A percentile compares a stretch with the other conserved stretches of the same genome.
Evolutionary conservation across 192 early-diverging fungal species (phyloP).

Genomic region (Jimgerdemannia flammicorona): DNA sequence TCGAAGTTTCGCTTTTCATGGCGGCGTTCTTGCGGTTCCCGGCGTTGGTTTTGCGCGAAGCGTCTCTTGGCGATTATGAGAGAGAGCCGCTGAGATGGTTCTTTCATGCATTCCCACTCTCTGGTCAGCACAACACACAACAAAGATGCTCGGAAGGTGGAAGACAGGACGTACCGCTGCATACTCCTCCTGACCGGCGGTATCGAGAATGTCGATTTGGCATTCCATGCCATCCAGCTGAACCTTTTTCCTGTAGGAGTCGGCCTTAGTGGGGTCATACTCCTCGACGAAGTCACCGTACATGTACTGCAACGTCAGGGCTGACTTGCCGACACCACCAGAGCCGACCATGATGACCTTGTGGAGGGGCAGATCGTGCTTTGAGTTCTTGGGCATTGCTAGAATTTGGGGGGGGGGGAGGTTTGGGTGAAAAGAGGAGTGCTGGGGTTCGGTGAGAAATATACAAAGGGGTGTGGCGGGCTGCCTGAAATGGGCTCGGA

Average conservation of each 20-base stretch:
- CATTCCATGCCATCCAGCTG: constrained; percentile 69
- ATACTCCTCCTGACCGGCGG: constrained; percentile 89
- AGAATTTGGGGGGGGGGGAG: not conserved
- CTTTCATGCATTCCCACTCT: too few relatives aligned
- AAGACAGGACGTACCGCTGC: constrained; percentile 57
- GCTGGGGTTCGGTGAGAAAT: not conserved
- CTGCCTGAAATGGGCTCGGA: constrained; percentile 13
- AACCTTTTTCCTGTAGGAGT: constrained; percentile 84
- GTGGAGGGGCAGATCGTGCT: constrained; percentile 70
- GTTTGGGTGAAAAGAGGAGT: too few relatives aligned
- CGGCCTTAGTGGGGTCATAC: constrained; percentile 92
- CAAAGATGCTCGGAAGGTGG: not conserved
- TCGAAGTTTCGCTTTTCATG: too few relatives aligned
- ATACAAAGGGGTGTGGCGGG: constrained; percentile 3
- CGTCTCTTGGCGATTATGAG: too few relatives aligned
- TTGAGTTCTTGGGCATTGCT: constrained; percentile 68
- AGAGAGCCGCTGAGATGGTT: too few relatives aligned
- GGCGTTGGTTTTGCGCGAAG: too few relatives aligned
- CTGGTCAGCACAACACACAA: too few relatives aligned
- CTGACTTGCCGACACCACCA: constrained; percentile 89
- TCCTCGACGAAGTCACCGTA: constrained; percentile 94
- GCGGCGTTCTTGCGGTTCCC: too few relatives aligned
- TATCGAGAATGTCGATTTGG: constrained; percentile 89
- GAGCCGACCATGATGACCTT: constrained; percentile 93
- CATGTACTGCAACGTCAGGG: constrained; percentile 86